Base-by-base conservation (phyloP, 345 rosid species). In the Conringia planisiliqua region DNA sequence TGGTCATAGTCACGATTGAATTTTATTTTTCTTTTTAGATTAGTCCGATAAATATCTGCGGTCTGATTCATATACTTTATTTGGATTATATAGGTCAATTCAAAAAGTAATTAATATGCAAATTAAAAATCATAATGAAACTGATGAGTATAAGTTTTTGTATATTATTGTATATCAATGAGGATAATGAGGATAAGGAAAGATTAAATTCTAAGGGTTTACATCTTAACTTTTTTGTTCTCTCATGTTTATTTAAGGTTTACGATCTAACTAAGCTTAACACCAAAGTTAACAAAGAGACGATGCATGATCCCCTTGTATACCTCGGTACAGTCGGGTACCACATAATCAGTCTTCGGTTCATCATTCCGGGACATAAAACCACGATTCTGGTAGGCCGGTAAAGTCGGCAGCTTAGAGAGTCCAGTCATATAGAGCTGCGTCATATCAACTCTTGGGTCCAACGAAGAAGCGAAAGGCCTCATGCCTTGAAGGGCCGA, bases 271-370 rank as follows among this genome's bases (percentile, higher is more conserved):
- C n/a, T n/a, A n/a, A 3, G 14, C 1, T 58, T 17, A 0, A 29
- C 5, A 30, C 79, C 79, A 60, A 29, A 38, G 8, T 60, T 7
- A 50, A 6, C 6, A 42, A 24, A 43, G 0, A 76, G 44, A 0
- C n/a, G 71, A 2, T 63, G 0, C 66, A 27, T 44, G 70, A 70
- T 36, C 18, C 52, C 71, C 13, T 7, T 46, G 75, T 62, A 76
- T 3, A 62, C 42, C 10, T 6, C 18, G 13, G 62, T 12, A 57
- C 66, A 40, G 5, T 47, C 40, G 0, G 75, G 43, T 36, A 10
- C 3, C 18, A 22, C 72, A 57, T n/a, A 35, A 55, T 27, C 48
- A 14, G 1, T 44, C 30, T 0, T 69, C 59, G 68, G 72, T 65
- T 18, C 62, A 27, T 17, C 54, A 70, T 71, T 77, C 18, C 12